A percentile compares a stretch with the other conserved stretches of the same genome.
phyloP scores from a whole-genome alignment of 1,284 basidiomycete species.

The Rugiboletus extremiorientalis region DNA sequence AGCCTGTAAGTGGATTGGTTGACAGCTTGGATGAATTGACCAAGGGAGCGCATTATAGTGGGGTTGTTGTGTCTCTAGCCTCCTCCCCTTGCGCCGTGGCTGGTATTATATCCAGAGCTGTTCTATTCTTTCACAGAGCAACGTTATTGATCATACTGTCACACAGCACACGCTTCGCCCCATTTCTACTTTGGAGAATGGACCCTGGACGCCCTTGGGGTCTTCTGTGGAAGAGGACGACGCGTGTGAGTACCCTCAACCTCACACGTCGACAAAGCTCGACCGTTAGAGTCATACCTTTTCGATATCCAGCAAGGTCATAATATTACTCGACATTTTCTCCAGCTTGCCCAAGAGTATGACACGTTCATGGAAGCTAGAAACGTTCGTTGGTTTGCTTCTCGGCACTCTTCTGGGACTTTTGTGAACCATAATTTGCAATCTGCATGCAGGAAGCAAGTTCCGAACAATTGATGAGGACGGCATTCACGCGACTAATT shows the following conservation, averaged over 20 bases:
- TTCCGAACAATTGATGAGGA: neutral
- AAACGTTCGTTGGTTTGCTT: neutral
- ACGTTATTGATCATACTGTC: neutral
- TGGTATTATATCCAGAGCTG: slow-evolving; percentile 13
- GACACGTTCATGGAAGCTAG: too few relatives aligned
- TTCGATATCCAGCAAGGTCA: neutral
- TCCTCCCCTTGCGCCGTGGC: neutral
- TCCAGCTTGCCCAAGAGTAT: neutral
- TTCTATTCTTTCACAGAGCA: neutral
- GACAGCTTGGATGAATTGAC: slow-evolving; percentile 12
- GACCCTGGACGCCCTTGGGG: neutral
- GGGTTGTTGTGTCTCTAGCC: neutral
- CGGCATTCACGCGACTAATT: neutral
- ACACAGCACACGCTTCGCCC: neutral
- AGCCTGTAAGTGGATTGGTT: slow-evolving; percentile 20
- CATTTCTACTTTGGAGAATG: neutral
- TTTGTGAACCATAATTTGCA: neutral
- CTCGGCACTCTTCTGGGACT: neutral
- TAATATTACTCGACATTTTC: neutral
- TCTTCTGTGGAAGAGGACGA: neutral
- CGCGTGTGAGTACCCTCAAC: neutral
- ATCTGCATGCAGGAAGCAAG: neutral
- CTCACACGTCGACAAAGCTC: neutral
- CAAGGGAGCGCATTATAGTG: slow-evolving; percentile 14
- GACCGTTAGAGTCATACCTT: neutral